Evolutionary conservation across 371 early-diverging fungal species (phyloP), one percentile per base, ranked within the genome.

Genomic region (Dichotomocladium elegans): DNA sequence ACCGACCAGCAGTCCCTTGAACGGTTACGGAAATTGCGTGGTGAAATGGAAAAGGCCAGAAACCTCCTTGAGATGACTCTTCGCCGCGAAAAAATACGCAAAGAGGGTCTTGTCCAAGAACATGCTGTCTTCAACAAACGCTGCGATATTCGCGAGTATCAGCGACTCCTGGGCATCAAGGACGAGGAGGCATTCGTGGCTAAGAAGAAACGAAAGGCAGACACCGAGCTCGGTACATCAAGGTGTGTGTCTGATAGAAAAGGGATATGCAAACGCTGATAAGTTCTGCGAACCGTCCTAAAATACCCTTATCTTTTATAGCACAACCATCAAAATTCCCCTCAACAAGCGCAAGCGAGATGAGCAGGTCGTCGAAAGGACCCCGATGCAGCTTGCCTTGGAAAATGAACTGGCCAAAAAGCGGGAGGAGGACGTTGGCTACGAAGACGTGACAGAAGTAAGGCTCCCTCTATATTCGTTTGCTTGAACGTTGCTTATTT

Each of bases 1-100:
- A 86, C 88, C 15, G 97, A 98, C 64, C 81, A 85, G 37, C 87
- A 87, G 46, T 86, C 92, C 4, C 58, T 94, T 24, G 91, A 95
- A 46, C 86, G 90, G 53, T 74, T 97, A 31, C 80, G 84, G n/a
- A 80, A 85, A 45, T 67, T 98, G 27, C 90, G 90, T 17, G 70
- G 75, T 44, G 93, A 96, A 49, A 75, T 98, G 85, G 79, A 84
- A 51, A 68, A 68, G 30, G 95, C 90, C 0, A 75, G 86, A 15
- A 73, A 78, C 55, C 51, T 97, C 31, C 64, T 94, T 15, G 92
- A 93, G 51, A 79, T 88, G 79, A 90, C 92, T 3, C 61, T 80
- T n/a, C 77, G 84, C 31, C 83, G 95, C 45, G 96, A 95, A 68
- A 79, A 77, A 58, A 66, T 77, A 31, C 81, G 91, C 43, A 77